Evolutionary conservation across 345 rosid genomes (phyloP).

Genomic region (Populus alba): DNA sequence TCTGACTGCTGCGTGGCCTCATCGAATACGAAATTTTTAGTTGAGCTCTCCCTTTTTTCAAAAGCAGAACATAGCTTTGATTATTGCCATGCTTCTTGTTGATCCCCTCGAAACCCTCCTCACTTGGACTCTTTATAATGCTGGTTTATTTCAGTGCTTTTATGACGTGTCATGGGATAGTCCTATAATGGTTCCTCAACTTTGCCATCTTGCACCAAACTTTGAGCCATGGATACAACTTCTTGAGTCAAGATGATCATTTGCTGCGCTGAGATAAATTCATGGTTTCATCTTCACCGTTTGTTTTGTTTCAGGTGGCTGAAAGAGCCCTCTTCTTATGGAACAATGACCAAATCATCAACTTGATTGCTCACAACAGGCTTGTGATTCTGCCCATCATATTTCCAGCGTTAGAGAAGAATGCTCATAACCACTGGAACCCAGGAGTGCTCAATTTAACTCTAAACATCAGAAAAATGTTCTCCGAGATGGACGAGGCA

Average conservation of each 20-base stretch:
- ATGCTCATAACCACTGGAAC: slow-evolving; percentile 74
- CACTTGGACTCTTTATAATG: background rate
- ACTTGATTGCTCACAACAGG: slow-evolving; percentile 66
- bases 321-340: slow-evolving; percentile 84
- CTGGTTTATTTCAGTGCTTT: background rate
- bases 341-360: slow-evolving; percentile 89
- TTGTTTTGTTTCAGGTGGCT: slow-evolving; percentile 60
- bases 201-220: background rate
- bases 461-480: slow-evolving; percentile 63
- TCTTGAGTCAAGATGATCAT: background rate
- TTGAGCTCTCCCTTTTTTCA: background rate
- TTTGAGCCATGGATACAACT: background rate
- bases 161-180: background rate
- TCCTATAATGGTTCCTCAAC: background rate
- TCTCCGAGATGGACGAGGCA: slow-evolving; percentile 71
- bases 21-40: background rate
- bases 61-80: background rate
- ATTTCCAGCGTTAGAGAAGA: slow-evolving; percentile 72
- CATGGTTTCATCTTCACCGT: background rate
- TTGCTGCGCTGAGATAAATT: background rate
- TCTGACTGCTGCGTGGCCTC: background rate
- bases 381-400: slow-evolving; percentile 61
- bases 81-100: background rate
- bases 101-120: background rate
- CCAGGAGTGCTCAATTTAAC: slow-evolving; percentile 71